Base-by-base conservation (phyloP, 805 yeast species). In the Kuraishia floccosa region DNA sequence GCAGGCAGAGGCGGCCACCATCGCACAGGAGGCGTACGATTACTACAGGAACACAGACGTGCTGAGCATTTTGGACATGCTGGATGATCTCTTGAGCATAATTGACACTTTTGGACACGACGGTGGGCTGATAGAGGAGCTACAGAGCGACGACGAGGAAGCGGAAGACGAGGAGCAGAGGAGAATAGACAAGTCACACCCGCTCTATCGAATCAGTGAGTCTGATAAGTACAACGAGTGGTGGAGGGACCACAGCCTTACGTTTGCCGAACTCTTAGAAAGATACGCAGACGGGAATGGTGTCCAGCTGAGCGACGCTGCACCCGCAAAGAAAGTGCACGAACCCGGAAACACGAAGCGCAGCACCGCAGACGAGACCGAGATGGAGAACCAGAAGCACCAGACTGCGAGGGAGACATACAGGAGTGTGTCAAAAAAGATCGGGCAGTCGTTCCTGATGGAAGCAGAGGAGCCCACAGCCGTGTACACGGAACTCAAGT, bases 21-120 rank as follows among this genome's bases (percentile, higher is more conserved):
- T 39, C 14, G 37, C 46, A 15, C 28, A 36, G 23, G 32, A 39
- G 34, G 29, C 51, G 14, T 39, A 47, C 9, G 54, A 50, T 34
- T 47, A 49, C 1, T 46, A 57, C 33, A 53, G 63, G 30, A 56
- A 59, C 32, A 50, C 50, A 10, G 63, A 68, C 18, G 58, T 54
- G 28, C 64, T 68, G 35, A 76, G 70, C 34, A 60, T 69, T 20
- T 56, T 81, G 39, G 68, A 70, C 32, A 62, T 72, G 1, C 54
- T 76, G 28, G 82, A 80, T 47, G 89, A 79, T 47, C 54, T 79
- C 36, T 52, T 81, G 20, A 87, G 79, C 34, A 69, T 80, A 36
- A 61, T 76, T 20, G 73, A 70, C 38, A 71, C 73, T 44, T 79
- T 80, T 38, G 87, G 85, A 17, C 55, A 74, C 19, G 82, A 72